Evolutionary conservation across 805 yeast genomes (phyloP).

Genomic region (Candida ficus): DNA sequence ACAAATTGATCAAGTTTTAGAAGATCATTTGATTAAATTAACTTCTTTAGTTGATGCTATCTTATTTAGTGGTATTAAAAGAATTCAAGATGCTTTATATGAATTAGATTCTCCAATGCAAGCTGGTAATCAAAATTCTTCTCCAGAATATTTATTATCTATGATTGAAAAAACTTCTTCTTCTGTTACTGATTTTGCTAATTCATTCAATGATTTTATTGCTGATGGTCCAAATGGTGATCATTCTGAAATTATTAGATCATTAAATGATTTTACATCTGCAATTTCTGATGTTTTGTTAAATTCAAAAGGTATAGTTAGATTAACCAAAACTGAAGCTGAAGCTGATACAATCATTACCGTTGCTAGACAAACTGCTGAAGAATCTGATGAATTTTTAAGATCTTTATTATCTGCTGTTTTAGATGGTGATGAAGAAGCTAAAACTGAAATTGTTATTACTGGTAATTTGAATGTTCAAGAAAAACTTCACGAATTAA

Average conservation of each 20-base stretch:
- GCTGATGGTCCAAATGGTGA: constrained; percentile 72
- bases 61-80: constrained; percentile 58
- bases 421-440: constrained; percentile 50
- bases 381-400: constrained; percentile 57
- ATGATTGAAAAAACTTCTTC: constrained; percentile 66
- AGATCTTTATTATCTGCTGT: constrained; percentile 50
- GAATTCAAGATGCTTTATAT: constrained; percentile 66
- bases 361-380: constrained; percentile 52
- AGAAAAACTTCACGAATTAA: constrained; percentile 56
- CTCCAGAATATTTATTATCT: constrained; percentile 64
- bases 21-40: constrained; percentile 44
- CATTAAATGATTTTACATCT: constrained; percentile 58
- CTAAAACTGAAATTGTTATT: constrained; percentile 71
- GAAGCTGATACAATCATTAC: constrained; percentile 47
- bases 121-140: constrained; percentile 72
- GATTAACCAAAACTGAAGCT: constrained; percentile 44
- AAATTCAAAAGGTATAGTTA: constrained; percentile 64
- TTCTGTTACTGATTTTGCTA: constrained; percentile 74
- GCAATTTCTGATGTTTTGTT: constrained; percentile 57
- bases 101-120: constrained; percentile 76
- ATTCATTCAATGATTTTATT: constrained; percentile 65
- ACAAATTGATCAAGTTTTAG: constrained; percentile 49
- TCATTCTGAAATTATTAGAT: constrained; percentile 54
- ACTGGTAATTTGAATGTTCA: constrained; percentile 73
- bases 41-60: constrained; percentile 63